Evolutionary conservation across 371 early-diverging fungal species (phyloP).

Genomic region (Thermomucor indicae-seudaticae): DNA sequence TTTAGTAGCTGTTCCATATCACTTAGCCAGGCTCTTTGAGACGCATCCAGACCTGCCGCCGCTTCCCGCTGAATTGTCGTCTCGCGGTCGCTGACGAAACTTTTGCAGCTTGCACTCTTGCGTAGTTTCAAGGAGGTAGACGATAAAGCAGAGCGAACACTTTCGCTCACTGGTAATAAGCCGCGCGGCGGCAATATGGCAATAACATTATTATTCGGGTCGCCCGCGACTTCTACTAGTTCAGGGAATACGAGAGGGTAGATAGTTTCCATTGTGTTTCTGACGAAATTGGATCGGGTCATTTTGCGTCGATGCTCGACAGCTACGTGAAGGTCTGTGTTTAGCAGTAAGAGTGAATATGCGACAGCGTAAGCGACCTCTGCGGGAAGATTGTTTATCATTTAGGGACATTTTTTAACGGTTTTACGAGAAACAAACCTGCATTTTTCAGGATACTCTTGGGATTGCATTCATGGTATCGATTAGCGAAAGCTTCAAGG

Average conservation of each 20-base stretch:
- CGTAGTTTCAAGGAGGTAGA: too few relatives aligned
- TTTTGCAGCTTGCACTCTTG: too few relatives aligned
- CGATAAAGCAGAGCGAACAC: slow-evolving; percentile 7
- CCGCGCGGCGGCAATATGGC: neutral
- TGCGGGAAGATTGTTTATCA: neutral
- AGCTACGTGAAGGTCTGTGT: slow-evolving; percentile 89
- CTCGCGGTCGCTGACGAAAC: too few relatives aligned
- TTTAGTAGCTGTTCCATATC: slow-evolving; percentile 24
- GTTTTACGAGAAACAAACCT: slow-evolving; percentile 17
- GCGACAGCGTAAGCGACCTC: slow-evolving; percentile 81
- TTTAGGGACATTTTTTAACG: neutral
- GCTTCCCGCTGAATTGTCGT: too few relatives aligned
- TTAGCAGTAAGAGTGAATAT: slow-evolving; percentile 82
- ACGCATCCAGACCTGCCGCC: too few relatives aligned
- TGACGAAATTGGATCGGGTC: slow-evolving; percentile 55
- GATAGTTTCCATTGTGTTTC: slow-evolving; percentile 53
- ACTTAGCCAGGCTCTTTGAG: slow-evolving; percentile 17
- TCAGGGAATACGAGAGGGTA: neutral
- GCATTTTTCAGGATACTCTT: slow-evolving; percentile 35
- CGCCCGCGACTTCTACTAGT: neutral
- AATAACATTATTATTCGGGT: neutral
- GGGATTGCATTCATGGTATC: slow-evolving; percentile 81
- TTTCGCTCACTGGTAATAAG: slow-evolving; percentile 3
- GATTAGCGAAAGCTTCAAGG: slow-evolving; percentile 69
- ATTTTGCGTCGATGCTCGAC: slow-evolving; percentile 55